Base-by-base conservation (phyloP, 257 asterid genomes). In the Linderniella brevidens region DNA sequence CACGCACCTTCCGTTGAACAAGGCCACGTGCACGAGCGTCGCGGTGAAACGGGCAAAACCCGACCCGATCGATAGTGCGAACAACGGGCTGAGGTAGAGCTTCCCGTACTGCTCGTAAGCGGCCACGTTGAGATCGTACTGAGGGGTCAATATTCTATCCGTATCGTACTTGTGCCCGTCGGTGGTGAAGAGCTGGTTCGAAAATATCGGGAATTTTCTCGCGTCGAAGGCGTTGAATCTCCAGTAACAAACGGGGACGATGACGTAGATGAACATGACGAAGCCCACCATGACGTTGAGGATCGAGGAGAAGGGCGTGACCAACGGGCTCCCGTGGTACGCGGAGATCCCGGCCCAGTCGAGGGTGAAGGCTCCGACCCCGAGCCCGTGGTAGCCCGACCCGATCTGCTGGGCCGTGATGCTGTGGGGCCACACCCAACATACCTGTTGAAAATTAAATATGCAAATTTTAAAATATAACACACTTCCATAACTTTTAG, bases 301-400 rank as follows among this genome's bases (percentile, higher is more conserved):
- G 50, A 90, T 79, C 1, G 96, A 75, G 35, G 76, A 63, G 63
- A 88, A 90, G 0, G 99, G 99, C 46, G 99, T 37, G 41, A 90
- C 99, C 38, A 90, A 64, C 0, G 99, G 99, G 70, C 99, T 90
- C 52, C 99, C 99, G 35, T 90, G 99, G 47, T 90, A 90, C 32
- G 99, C 99, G 0, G 94, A 75, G 57, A 90, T 90, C 9, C 99
- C 99, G 0, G 99, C 99, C 99, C 99, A 90, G 59, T 90, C 99
- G 1, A 90, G 87, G 29, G 96, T 90, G 72, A 90, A 81, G n/a
- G 96, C 96, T 13, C 99, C 99, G 63, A 90, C 50, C 3, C 99
- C 99, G 11, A 90, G 92, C 3, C 99, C 99, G 35, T 79, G 93
- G 70, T 90, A 81, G 0, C 93, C 94, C 0, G 99, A 90, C 8